A percentile compares a stretch with the other conserved stretches of the same genome.
Evolutionary conservation across 1,139 yeast species (phyloP).

Genomic region (Candida sojae): DNA sequence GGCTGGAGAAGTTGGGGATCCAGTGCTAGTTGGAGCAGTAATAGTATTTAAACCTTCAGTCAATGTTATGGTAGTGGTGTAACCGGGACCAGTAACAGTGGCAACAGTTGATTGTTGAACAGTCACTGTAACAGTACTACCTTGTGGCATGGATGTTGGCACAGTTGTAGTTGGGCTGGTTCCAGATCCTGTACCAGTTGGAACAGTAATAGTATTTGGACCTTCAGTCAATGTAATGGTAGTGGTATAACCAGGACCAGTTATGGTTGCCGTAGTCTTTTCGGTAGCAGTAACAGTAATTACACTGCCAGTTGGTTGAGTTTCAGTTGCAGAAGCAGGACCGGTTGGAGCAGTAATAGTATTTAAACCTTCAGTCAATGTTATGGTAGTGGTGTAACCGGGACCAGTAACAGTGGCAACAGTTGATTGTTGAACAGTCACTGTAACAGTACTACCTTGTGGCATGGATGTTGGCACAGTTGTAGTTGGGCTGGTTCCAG

Average conservation of each 20-base stretch:
- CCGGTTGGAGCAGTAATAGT: neutral
- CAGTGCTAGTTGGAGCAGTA: neutral
- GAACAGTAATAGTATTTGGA: neutral
- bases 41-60: neutral
- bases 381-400: neutral
- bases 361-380: neutral
- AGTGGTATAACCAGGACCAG: slow-evolving; percentile 3
- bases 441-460: neutral
- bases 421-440: neutral
- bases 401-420: slow-evolving; percentile 1
- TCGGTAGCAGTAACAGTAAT: slow-evolving; percentile 1
- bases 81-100: slow-evolving; percentile 3
- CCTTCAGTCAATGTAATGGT: neutral
- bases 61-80: neutral
- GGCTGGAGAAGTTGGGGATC: neutral
- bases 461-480: neutral
- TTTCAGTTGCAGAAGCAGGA: neutral
- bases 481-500: neutral
- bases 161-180: neutral
- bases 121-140: neutral
- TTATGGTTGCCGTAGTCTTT: neutral
- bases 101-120: neutral
- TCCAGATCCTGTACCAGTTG: neutral
- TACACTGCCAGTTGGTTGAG: neutral
- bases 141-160: too few species aligned